A percentile compares a stretch with the other conserved stretches of the same genome.
Evolutionary conservation across 164 flowering plant species (phyloP).

Genomic region (Chimonanthus praecox): DNA sequence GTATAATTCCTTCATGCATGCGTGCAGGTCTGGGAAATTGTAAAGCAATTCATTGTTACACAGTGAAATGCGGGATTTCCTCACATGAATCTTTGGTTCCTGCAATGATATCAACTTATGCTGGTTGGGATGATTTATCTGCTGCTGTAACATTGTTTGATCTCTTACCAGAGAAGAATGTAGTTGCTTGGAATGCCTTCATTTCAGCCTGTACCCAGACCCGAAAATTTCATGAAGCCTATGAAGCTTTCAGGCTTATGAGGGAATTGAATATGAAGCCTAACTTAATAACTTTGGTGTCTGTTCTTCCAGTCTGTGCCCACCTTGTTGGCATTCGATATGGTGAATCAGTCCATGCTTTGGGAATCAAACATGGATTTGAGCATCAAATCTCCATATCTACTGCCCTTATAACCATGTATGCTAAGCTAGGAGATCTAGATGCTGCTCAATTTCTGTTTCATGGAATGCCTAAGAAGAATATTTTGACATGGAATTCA

Average conservation of each 20-base stretch:
- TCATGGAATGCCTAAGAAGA: slow-evolving; percentile 28
- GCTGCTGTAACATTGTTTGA: slow-evolving; percentile 13
- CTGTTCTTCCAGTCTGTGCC: slow-evolving; percentile 19
- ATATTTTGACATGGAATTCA: slow-evolving; percentile 36
- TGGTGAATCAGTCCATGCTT: slow-evolving; percentile 23
- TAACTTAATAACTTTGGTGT: slow-evolving; percentile 17
- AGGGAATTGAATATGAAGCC: slow-evolving; percentile 7
- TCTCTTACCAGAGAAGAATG: slow-evolving; percentile 11
- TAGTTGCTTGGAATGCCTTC: slow-evolving; percentile 24
- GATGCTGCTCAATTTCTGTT: slow-evolving; percentile 32
- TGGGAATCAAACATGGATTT: slow-evolving; percentile 19
- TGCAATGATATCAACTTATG: slow-evolving; percentile 21
- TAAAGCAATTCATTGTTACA: slow-evolving; percentile 13
- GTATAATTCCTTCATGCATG: slow-evolving; percentile 17
- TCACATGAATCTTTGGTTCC: slow-evolving; percentile 12
- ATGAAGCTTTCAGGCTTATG: slow-evolving; percentile 17
- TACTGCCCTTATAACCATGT: slow-evolving; percentile 47
- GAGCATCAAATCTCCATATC: slow-evolving; percentile 15
- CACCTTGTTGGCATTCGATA: slow-evolving; percentile 4
- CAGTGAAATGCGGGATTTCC: slow-evolving; percentile 17
- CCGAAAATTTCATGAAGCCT: slow-evolving; percentile 15
- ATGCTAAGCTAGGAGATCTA: slow-evolving; percentile 28
- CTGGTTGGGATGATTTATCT: slow-evolving; percentile 11
- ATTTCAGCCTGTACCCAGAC: slow-evolving; percentile 21
- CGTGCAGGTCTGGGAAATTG: slow-evolving; percentile 10